Conservation (phyloP, 2,329 filamentous ascomycete genomes). For the Talaromyces sp. region DNA sequence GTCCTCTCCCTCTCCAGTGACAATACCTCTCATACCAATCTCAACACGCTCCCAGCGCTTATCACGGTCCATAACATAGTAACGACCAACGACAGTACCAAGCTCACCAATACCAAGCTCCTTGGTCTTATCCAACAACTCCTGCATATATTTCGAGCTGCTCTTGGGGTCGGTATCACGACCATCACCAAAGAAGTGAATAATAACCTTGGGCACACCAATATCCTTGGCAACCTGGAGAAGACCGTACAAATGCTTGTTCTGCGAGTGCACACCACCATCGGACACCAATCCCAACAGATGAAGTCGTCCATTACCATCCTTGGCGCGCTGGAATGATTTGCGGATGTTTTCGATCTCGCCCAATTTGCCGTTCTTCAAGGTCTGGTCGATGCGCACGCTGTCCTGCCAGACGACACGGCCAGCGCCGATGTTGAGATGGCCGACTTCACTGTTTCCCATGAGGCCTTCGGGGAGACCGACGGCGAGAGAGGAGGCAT, state of each 20-base stretch:
- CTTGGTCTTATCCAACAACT: conserved; percentile 75
- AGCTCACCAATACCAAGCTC: conserved; percentile 85
- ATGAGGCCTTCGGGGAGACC: conserved; percentile 95
- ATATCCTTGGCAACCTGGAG: conserved; percentile 87
- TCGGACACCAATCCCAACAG: conserved; percentile 90
- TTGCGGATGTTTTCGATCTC: conserved; percentile 74
- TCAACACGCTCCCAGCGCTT: conserved; percentile 98
- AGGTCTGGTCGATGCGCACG: conserved; percentile 89
- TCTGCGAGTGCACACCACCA: conserved; percentile 95
- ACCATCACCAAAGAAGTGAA: conserved; percentile 98
- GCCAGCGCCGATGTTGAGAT: conserved; percentile 96
- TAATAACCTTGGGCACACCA: conserved; percentile 85
- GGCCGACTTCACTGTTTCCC: conserved; percentile 98
- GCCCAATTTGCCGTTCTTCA: conserved; percentile 80
- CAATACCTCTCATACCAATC: conserved; percentile 80
- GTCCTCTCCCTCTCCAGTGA: conserved; percentile 82
- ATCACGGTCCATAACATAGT: conserved; percentile 99
- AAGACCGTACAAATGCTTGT: conserved; percentile 84
- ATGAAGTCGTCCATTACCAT: conserved; percentile 88
- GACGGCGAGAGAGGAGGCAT: conserved; percentile 93
- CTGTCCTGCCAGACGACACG: conserved; percentile 98
- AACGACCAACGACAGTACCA: conserved; percentile 89
- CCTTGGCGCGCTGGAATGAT: conserved; percentile 75
- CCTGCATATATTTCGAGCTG: conserved; percentile 80
- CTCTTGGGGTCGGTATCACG: conserved; percentile 98